Conservation (phyloP, 495 filamentous ascomycete species). For the Cairneyella variabilis region DNA sequence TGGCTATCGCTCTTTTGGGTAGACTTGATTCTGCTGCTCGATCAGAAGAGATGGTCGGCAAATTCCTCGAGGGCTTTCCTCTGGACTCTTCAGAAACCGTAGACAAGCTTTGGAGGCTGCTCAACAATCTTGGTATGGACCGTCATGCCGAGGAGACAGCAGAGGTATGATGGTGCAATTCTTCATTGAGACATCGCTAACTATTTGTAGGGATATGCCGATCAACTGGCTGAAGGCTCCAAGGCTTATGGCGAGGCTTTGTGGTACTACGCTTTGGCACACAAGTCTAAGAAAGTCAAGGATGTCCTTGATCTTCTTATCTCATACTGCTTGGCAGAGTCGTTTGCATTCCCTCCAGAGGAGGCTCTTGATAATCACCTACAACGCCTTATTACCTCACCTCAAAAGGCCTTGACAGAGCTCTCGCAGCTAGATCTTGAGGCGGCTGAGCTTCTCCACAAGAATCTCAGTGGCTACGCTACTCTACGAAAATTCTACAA, state of each 20-base stretch:
- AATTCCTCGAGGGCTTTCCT: constrained; percentile 59
- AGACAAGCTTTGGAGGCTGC: constrained; percentile 69
- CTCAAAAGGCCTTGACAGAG: constrained; percentile 58
- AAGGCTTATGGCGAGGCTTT: constrained; percentile 77
- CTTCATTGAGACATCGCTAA: constrained; percentile 10
- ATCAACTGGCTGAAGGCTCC: constrained; percentile 59
- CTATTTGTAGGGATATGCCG: constrained; percentile 64
- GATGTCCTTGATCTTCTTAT: constrained; percentile 81
- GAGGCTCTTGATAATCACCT: constrained; percentile 67
- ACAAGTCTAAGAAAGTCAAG: constrained; percentile 67
- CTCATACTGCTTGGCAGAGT: constrained; percentile 79
- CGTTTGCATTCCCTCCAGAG: constrained; percentile 67
- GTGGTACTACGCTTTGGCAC: constrained; percentile 81
- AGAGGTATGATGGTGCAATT: constrained; percentile 49
- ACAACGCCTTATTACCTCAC: constrained; percentile 57
- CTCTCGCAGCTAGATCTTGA: constrained; percentile 66
- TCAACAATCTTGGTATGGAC: constrained; percentile 65
- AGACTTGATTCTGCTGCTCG: constrained; percentile 63
- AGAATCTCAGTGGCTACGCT: constrained; percentile 85
- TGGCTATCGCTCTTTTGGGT: constrained; percentile 71
- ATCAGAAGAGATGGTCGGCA: constrained; percentile 62
- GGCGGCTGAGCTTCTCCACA: constrained; percentile 74
- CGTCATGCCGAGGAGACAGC: constrained; percentile 68
- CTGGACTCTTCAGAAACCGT: constrained; percentile 62
- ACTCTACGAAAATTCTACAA: constrained; percentile 85